Evolutionary conservation across 768 basidiomycete genomes (phyloP), one percentile per base, ranked within the genome.

Genomic region (Coprinopsis cinerea): DNA sequence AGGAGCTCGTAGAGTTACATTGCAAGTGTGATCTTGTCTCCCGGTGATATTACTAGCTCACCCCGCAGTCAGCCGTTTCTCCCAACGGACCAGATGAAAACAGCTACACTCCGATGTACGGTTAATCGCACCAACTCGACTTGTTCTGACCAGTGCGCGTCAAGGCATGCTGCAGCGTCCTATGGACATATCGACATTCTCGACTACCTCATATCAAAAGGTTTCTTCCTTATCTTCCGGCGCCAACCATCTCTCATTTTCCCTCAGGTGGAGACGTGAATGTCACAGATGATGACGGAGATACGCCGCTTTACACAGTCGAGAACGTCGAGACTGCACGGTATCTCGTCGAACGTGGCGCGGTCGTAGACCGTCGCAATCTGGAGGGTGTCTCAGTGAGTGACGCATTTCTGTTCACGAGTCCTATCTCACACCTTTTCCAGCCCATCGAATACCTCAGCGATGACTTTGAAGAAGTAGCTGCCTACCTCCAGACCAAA

Each of bases 101-200:
- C 69, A 86, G 88, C 26, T 92, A 92, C 65, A 92, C 89, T 0
- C 88, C 89, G 28, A 89, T 92, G 87, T 82, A 61, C 42, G 73
- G 61, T 30, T 51, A 51, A 36, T 36, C 43, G 43, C 37, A 32
- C 47, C 40, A 26, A 44, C 50, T 40, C 51, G 54, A 52, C 46
- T 44, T 50, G 32, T 45, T 44, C 44, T 54, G 57, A 44, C 47
- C 56, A 48, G 54, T 34, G n/a, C 42, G 55, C 39, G 18, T 49
- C 36, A 61, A 90, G 87, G 83, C 92, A 96, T 67, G 93, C 93
- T 15, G 92, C 93, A 13, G 92, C 93, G 1, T 95, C 92, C 1
- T 96, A 95, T 60, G 89, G 82, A 15, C 92, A 92, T 25, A 62
- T 87, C 7, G 67, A 84, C 41, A 64, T 93, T 35, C 70, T 96